These are phyloP conservation scores for Beauveria asiatica DNA, from an alignment of 2,329 filamentous ascomycete species.

Conservation along the genomic window DNA sequence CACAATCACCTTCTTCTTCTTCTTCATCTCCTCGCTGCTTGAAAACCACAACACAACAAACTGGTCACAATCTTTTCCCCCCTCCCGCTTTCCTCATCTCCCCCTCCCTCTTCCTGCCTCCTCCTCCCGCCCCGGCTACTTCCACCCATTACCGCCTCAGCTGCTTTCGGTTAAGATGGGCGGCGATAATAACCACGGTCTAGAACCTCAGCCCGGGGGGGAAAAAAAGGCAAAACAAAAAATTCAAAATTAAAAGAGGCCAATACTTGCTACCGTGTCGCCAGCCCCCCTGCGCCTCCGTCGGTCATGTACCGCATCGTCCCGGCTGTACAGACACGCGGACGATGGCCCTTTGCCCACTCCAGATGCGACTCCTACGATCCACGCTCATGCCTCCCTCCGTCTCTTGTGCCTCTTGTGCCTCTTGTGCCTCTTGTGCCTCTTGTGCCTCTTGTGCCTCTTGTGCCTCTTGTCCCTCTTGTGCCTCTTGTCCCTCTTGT, in stretches of 20 bases:
- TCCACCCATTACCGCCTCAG: background rate
- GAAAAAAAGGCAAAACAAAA: background rate
- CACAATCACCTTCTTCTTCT: background rate
- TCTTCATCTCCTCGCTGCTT: background rate
- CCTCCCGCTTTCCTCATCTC: too few relatives aligned
- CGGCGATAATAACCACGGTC: constrained; percentile 8
- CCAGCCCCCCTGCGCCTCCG: constrained; percentile 3
- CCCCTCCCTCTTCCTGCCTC: background rate
- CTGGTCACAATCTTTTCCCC: too few relatives aligned
- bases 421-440: background rate
- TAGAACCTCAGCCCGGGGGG: constrained; percentile 9
- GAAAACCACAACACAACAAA: background rate
- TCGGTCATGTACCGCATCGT: constrained; percentile 10
- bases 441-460: background rate
- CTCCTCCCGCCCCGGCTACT: background rate
- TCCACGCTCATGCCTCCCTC: background rate
- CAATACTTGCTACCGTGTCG: background rate
- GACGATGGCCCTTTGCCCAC: background rate
- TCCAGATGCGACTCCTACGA: background rate
- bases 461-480: background rate
- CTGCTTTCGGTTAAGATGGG: constrained; percentile 10
- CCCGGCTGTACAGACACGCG: background rate
- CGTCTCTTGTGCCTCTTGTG: background rate
- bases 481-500: background rate
- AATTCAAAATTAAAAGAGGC: background rate